Evolutionary conservation across 768 basidiomycete species (phyloP).

Genomic region (Dioszegia crocea): DNA sequence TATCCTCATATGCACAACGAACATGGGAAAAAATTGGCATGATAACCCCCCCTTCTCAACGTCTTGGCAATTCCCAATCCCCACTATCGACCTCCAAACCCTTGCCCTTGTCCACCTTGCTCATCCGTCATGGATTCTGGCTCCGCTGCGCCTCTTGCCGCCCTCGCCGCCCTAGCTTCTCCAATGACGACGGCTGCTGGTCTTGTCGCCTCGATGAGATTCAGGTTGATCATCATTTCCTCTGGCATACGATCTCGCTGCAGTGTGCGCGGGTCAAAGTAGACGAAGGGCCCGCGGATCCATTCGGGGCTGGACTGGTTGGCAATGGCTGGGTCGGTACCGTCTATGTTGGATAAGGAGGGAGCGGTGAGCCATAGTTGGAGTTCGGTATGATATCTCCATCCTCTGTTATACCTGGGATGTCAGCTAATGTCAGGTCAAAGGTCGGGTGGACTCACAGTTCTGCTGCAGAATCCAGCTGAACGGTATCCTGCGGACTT

Average conservation of each 20-base stretch:
- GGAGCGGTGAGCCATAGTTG: constrained; percentile 87
- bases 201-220: constrained; percentile 32
- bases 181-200: constrained; percentile 21
- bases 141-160: constrained; percentile 3
- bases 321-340: neutral
- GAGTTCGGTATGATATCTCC: constrained; percentile 92
- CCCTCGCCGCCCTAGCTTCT: constrained; percentile 14
- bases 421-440: constrained; percentile 5
- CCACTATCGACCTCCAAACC: neutral
- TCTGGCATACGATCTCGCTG: constrained; percentile 36
- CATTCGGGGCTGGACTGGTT: constrained; percentile 18
- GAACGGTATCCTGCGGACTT: constrained; percentile 81
- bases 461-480: constrained; percentile 85
- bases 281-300: constrained; percentile 62
- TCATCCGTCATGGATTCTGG: neutral
- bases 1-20: too few relatives aligned
- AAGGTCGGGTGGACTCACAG: constrained; percentile 60
- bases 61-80: neutral
- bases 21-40: constrained; percentile 3
- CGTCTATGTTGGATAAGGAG: constrained; percentile 7
- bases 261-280: constrained; percentile 55
- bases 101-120: neutral
- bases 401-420: constrained; percentile 81
- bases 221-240: constrained; percentile 36
- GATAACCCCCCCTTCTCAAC: neutral